Percentiles rank a stretch among this genome's conserved stretches.
These are phyloP conservation scores for Scorias spongiosa DNA, from an alignment of 2,329 filamentous ascomycete genomes.

Conservation along the genomic window DNA sequence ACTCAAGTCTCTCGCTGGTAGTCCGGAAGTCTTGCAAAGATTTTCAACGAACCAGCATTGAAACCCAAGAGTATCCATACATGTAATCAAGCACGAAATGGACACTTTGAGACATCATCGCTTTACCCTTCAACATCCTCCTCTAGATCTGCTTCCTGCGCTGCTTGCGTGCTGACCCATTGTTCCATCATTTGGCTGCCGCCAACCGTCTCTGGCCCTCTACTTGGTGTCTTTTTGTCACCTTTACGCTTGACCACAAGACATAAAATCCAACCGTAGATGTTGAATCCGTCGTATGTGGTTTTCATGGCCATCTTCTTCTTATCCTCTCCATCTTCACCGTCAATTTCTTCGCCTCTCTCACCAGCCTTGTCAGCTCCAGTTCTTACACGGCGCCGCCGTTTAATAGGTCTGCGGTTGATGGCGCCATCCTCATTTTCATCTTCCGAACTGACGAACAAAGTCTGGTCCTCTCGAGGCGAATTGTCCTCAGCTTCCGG, in stretches of 20 bases:
- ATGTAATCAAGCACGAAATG: background rate
- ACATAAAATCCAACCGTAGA: constrained; percentile 85
- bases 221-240: constrained; percentile 21
- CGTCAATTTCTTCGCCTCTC: constrained; percentile 11
- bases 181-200: constrained; percentile 25
- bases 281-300: constrained; percentile 86
- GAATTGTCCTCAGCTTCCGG: constrained; percentile 27
- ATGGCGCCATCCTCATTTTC: constrained; percentile 20
- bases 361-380: constrained; percentile 1
- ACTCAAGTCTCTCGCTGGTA: too few relatives aligned
- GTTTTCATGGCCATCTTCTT: constrained; percentile 82
- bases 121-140: constrained; percentile 15
- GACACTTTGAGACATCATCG: background rate
- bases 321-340: constrained; percentile 48
- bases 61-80: background rate
- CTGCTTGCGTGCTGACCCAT: constrained; percentile 24
- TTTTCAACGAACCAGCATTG: too few relatives aligned
- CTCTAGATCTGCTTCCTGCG: constrained; percentile 16
- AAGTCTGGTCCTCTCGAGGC: constrained; percentile 14
- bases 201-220: constrained; percentile 8
- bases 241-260: constrained; percentile 67
- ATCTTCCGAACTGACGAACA: constrained; percentile 24
- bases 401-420: constrained; percentile 10
- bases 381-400: constrained; percentile 5
- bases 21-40: too few relatives aligned